Base-by-base conservation (phyloP, 2,329 filamentous ascomycete species). In the Hypoxylon sp. region DNA sequence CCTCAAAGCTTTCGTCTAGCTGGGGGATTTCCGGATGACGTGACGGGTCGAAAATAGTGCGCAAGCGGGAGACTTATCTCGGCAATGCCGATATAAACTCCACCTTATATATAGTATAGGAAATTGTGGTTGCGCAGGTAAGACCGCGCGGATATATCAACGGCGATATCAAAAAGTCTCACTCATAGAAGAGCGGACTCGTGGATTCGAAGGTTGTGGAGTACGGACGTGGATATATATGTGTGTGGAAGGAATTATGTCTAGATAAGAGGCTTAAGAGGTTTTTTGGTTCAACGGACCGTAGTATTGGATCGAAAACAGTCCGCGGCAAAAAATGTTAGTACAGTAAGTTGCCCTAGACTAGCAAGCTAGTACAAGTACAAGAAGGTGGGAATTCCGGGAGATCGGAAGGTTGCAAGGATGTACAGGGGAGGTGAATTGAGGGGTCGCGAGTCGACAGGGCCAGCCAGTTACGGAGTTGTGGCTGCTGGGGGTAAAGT, bases 321-420 rank as follows among this genome's bases (percentile, higher is more conserved):
- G 60, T 63, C 65, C 68, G 64, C 65, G 68, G 61, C 65, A 68
- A 68, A 70, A 70, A 60, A 57, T 60, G 64, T 67, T 67, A 60
- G 60, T 70, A 70, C 68, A 70, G 65, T 68, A 70, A 70, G 68
- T 62, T 66, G 65, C 63, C 68, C 65, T 68, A 65, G 55, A 30
- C 63, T 58, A 43, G 55, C 28, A 30, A 6, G 28, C 30, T 46
- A 60, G 50, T 59, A 60, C 59, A 63, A 66, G 71, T 66, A 73
- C 65, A 70, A 71, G 63, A 65, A 61, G 68, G 69, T 72, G 65
- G 60, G 66, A 63, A 74, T 75, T 74, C 74, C 74, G 75, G 75
- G 75, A 77, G 73, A 76, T 76, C 75, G 75, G 75, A 75, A 74
- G 73, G 65, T 65, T 63, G 61, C 68, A 72, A 67, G 65, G 65